These are phyloP conservation scores for Zygosaccharomyces pseudobailii DNA, from an alignment of 1,139 yeast genomes.

Conservation along the genomic window DNA sequence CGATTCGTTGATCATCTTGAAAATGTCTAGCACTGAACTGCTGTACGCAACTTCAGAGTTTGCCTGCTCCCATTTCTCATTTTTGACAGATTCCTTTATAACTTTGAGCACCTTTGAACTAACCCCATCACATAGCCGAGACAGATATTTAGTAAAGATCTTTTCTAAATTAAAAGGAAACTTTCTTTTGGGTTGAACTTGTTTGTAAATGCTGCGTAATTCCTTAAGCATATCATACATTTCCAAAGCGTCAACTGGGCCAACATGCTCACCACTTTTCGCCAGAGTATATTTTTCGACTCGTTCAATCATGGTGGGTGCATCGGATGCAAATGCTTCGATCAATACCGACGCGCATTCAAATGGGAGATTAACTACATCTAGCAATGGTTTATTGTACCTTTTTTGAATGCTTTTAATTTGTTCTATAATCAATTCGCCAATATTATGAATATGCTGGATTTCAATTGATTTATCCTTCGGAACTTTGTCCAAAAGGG, in stretches of 20 bases:
- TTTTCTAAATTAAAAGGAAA: constrained; percentile 58
- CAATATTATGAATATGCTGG: constrained; percentile 54
- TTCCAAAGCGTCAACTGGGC: constrained; percentile 58
- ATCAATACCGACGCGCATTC: constrained; percentile 55
- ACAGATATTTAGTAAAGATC: constrained; percentile 54
- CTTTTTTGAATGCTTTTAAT: constrained; percentile 53
- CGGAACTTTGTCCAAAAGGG: constrained; percentile 54
- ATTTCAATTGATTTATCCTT: constrained; percentile 57
- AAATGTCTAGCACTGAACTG: constrained; percentile 63
- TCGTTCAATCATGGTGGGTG: constrained; percentile 55
- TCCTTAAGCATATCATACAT: constrained; percentile 54
- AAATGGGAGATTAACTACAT: constrained; percentile 50
- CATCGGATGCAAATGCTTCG: constrained; percentile 60
- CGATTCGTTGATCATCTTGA: constrained; percentile 57
- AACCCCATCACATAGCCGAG: constrained; percentile 53
- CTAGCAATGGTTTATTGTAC: constrained; percentile 59
- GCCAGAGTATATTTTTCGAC: constrained; percentile 44
- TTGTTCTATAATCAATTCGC: constrained; percentile 50
- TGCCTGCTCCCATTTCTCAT: constrained; percentile 54
- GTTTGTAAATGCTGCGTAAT: constrained; percentile 50
- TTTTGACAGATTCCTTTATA: constrained; percentile 50
- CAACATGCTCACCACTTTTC: constrained; percentile 38
- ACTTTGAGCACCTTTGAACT: constrained; percentile 46
- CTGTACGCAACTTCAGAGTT: constrained; percentile 42
- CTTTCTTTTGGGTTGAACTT: constrained; percentile 40